Percentiles rank a stretch among this genome's conserved stretches.
Conservation (phyloP, 2,329 filamentous ascomycete species). For the Mycocentrospora acerina region DNA sequence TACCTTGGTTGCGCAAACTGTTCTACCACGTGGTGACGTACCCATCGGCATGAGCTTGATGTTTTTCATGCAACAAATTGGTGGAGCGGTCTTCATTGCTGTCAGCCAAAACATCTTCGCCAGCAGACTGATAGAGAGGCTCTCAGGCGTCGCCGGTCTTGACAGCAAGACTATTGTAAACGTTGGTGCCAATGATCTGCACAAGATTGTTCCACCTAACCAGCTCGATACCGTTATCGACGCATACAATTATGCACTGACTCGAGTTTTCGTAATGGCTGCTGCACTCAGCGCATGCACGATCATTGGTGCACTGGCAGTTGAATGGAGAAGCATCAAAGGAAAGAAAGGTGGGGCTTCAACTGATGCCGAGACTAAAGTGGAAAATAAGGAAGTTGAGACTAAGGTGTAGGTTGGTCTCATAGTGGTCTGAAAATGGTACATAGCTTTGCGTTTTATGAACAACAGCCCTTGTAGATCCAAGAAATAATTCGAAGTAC, state of each 20-base stretch:
- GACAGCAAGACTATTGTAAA: conserved; percentile 17
- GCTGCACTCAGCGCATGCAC: conserved; percentile 56
- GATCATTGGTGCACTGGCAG: conserved; percentile 54
- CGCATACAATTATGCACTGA: conserved; percentile 64
- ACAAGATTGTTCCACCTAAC: conserved; percentile 52
- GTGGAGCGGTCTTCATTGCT: conserved; percentile 49
- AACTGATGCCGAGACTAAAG: no score
- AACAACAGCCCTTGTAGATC: no score
- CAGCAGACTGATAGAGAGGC: conserved; percentile 17
- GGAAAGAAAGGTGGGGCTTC: conserved; percentile 42
- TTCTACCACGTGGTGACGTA: conserved; percentile 41
- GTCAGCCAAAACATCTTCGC: conserved; percentile 46
- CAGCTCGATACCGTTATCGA: conserved; percentile 55
- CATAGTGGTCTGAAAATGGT: no score
- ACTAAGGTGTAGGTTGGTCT: no score
- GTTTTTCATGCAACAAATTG: conserved; percentile 49
- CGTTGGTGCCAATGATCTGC: conserved; percentile 59
- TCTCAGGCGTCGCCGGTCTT: conserved; percentile 24
- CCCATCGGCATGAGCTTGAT: conserved; percentile 37
- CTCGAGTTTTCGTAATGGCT: conserved; percentile 59
- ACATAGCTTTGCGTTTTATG: no score
- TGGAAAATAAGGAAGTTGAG: no score
- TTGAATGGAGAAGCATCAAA: conserved; percentile 65
- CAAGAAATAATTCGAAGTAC: no score
- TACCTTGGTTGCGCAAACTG: conserved; percentile 43